Evolutionary conservation across 108 stramenopile genomes (phyloP).

Genomic region (Skeletonema costatum): DNA sequence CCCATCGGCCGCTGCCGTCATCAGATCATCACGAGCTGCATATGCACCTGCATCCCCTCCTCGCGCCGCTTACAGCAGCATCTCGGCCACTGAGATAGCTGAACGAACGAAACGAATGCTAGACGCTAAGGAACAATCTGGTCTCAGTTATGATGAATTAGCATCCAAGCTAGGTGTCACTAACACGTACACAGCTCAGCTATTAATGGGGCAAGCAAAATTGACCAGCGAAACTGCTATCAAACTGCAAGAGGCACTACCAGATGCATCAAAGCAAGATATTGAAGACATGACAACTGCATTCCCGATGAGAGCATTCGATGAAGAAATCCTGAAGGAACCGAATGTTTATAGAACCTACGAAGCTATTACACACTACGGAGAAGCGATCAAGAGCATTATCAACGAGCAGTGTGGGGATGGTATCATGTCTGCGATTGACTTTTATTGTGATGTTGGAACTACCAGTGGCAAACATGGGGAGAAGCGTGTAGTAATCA

Average conservation of each 20-base stretch:
- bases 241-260: constrained; percentile 62
- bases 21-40: background rate
- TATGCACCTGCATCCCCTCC: constrained; percentile 1
- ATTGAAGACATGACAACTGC: constrained; percentile 54
- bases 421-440: constrained; percentile 83
- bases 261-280: constrained; percentile 42
- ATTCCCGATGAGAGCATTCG: constrained; percentile 61
- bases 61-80: constrained; percentile 21
- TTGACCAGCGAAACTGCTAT: constrained; percentile 46
- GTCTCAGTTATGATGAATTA: constrained; percentile 64
- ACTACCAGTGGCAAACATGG: constrained; percentile 69
- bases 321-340: constrained; percentile 65
- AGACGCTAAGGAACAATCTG: constrained; percentile 45
- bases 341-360: constrained; percentile 77
- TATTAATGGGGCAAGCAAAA: constrained; percentile 73
- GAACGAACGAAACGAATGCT: constrained; percentile 60
- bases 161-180: constrained; percentile 62
- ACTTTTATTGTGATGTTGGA: constrained; percentile 75
- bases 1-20: background rate
- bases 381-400: constrained; percentile 69
- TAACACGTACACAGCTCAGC: constrained; percentile 75
- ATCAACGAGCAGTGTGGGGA: constrained; percentile 81
- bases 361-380: constrained; percentile 74
- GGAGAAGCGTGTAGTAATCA: constrained; percentile 78
- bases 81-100: constrained; percentile 37